Percentiles rank a stretch among this genome's conserved stretches.
These are phyloP conservation scores for Heimioporus retisporus DNA, from an alignment of 1,284 basidiomycete species.

Conservation along the genomic window DNA sequence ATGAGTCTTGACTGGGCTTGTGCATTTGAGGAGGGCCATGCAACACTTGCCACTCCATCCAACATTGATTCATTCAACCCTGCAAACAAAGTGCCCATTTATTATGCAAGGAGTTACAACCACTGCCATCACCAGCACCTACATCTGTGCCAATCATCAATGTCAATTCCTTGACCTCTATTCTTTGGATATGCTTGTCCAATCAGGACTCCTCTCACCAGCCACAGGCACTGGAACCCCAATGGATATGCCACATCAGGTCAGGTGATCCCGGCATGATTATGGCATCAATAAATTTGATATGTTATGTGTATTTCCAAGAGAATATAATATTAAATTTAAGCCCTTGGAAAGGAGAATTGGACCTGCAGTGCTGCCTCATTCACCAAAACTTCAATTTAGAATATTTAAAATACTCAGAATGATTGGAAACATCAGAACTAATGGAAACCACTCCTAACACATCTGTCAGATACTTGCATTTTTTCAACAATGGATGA, in stretches of 20 bases:
- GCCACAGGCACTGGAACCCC: background rate
- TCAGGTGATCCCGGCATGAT: background rate
- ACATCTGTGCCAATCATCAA: background rate
- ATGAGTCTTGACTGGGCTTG: conserved; percentile 20
- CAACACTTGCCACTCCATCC: background rate
- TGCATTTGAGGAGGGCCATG: background rate
- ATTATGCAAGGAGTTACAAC: background rate
- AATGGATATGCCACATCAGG: background rate
- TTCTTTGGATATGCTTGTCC: background rate
- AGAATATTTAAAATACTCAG: too few species aligned
- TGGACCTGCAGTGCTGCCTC: too few species aligned
- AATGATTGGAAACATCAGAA: too few species aligned
- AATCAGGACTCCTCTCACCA: background rate
- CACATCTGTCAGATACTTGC: too few species aligned
- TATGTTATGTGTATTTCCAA: too few species aligned
- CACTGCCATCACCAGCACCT: background rate
- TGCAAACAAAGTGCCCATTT: conserved; percentile 8
- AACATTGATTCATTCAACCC: conserved; percentile 20
- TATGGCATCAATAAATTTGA: background rate
- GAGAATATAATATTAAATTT: too few species aligned
- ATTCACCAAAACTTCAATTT: too few species aligned
- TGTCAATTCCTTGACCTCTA: conserved; percentile 5
- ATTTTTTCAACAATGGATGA: too few species aligned
- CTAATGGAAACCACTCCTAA: too few species aligned
- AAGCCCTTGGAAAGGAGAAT: too few species aligned